These are phyloP conservation scores for Hippophae rhamnoides DNA, from an alignment of 306 rosid genomes.

Conservation along the genomic window DNA sequence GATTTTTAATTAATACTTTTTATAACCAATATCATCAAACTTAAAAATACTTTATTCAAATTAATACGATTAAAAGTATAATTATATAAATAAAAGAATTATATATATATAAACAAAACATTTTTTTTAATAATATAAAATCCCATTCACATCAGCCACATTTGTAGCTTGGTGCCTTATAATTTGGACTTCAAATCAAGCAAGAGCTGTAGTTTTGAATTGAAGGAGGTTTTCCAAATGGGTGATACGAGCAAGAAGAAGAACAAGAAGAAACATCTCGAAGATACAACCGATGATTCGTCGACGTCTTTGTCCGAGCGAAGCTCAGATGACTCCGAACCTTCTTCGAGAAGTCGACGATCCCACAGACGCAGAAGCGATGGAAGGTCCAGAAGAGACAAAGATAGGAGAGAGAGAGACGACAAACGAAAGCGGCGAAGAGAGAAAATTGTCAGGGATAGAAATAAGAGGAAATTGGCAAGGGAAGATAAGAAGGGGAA, in stretches of 20 bases:
- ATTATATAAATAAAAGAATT: too few relatives aligned
- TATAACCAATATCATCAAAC: too few relatives aligned
- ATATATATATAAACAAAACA: too few relatives aligned
- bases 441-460: slow-evolving; percentile 29
- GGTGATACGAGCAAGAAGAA: slow-evolving; percentile 33
- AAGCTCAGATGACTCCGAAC: slow-evolving; percentile 41
- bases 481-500: slow-evolving; percentile 26
- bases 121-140: too few relatives aligned
- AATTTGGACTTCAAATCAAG: background rate
- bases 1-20: too few relatives aligned
- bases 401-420: slow-evolving; percentile 41
- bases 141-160: too few relatives aligned
- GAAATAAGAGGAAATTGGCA: slow-evolving; percentile 28
- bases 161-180: too few relatives aligned
- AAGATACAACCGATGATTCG: slow-evolving; percentile 22
- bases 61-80: too few relatives aligned
- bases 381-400: slow-evolving; percentile 37
- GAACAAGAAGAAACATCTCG: slow-evolving; percentile 36
- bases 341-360: slow-evolving; percentile 37
- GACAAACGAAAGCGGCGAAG: slow-evolving; percentile 32
- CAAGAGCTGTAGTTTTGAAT: background rate
- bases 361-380: slow-evolving; percentile 43
- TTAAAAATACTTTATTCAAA: too few relatives aligned
- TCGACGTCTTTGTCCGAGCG: slow-evolving; percentile 32
- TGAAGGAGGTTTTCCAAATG: slow-evolving; percentile 19